These are phyloP conservation scores for Cercospora zeina DNA, from an alignment of 2,329 filamentous ascomycete species.

Conservation along the genomic window DNA sequence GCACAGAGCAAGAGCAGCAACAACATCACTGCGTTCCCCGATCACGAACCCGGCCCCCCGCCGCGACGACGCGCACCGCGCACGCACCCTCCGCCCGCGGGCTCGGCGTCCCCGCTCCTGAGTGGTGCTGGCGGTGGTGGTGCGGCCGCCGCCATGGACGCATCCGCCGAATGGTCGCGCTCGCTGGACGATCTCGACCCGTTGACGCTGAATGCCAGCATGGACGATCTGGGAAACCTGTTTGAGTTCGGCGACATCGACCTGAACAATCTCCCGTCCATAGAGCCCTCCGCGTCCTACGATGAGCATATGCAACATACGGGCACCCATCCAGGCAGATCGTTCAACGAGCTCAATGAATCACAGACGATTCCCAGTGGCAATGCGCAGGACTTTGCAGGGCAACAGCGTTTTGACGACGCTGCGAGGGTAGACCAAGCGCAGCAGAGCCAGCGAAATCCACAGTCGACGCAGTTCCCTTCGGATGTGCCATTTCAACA, in stretches of 20 bases:
- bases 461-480: constrained; percentile 24
- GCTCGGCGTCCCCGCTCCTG: not conserved
- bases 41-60: not conserved
- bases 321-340: constrained; percentile 35
- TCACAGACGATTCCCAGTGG: constrained; percentile 28
- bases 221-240: constrained; percentile 49
- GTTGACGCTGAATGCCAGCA: constrained; percentile 30
- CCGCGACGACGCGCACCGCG: not conserved
- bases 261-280: constrained; percentile 34
- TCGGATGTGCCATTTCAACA: constrained; percentile 34
- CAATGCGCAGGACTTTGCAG: constrained; percentile 38
- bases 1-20: not conserved
- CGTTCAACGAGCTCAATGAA: constrained; percentile 36
- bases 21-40: not conserved
- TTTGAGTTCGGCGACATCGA: constrained; percentile 46
- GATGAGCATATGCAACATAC: constrained; percentile 31
- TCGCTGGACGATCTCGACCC: constrained; percentile 44
- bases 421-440: constrained; percentile 25
- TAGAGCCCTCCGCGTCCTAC: constrained; percentile 28
- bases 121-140: constrained; percentile 4
- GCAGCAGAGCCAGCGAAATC: constrained; percentile 24
- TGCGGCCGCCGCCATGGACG: constrained; percentile 31
- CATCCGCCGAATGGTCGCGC: constrained; percentile 42
- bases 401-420: constrained; percentile 33
- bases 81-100: not conserved